phyloP scores from a whole-genome alignment of 176 grass and related monocot species.

The Lolium multiflorum region DNA sequence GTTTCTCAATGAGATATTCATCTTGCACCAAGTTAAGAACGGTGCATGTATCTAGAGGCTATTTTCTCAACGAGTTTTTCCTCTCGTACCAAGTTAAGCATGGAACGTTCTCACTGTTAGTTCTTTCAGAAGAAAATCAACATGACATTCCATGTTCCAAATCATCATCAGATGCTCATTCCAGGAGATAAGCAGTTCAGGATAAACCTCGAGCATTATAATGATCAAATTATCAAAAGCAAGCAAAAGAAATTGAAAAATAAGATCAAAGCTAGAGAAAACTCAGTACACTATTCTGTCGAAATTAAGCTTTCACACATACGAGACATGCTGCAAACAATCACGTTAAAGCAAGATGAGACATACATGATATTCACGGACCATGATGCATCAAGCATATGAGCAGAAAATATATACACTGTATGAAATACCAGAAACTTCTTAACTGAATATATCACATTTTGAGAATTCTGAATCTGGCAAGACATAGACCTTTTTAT shows the following conservation, averaged over 20 bases:
- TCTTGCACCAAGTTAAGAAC: too few relatives aligned
- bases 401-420: neutral
- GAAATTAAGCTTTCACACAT: too few relatives aligned
- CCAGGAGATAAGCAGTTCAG: neutral
- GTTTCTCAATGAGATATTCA: neutral
- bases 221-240: neutral
- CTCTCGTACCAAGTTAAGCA: neutral
- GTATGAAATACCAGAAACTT: constrained; percentile 17
- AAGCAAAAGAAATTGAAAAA: neutral
- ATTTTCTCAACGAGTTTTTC: neutral
- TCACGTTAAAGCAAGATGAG: too few relatives aligned
- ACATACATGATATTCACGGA: too few relatives aligned
- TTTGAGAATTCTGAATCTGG: constrained; percentile 24
- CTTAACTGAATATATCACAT: constrained; percentile 3
- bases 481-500: neutral
- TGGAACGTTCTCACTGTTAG: neutral
- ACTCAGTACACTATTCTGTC: too few relatives aligned
- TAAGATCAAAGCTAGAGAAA: too few relatives aligned
- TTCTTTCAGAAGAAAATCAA: neutral
- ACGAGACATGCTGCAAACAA: too few relatives aligned
- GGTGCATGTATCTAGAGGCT: neutral
- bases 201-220: neutral
- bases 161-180: neutral
- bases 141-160: neutral
- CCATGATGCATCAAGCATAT: too few relatives aligned